Evolutionary conservation across 1,284 basidiomycete genomes (phyloP).

Genomic region (Cryptococcus sp.): DNA sequence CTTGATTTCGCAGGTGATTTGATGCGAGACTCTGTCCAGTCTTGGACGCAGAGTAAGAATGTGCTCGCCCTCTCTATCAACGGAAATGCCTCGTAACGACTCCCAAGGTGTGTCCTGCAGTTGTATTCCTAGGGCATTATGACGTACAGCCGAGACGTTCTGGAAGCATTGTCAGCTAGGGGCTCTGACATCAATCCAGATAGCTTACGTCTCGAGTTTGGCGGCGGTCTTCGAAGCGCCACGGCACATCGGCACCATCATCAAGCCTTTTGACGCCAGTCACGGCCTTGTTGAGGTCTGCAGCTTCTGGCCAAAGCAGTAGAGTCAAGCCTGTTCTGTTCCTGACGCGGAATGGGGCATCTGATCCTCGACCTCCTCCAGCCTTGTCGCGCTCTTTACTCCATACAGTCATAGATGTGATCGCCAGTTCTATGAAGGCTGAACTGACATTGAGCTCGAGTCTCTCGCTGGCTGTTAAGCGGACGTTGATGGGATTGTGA

Average conservation of each 20-base stretch:
- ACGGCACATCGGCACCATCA: constrained; percentile 80
- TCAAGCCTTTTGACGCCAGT: constrained; percentile 58
- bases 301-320: constrained; percentile 76
- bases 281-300: constrained; percentile 58
- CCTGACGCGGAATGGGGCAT: constrained; percentile 88
- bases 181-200: neutral
- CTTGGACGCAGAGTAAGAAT: constrained; percentile 82
- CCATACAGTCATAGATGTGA: constrained; percentile 72
- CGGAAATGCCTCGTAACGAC: constrained; percentile 80
- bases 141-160: constrained; percentile 76
- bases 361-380: constrained; percentile 75
- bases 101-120: constrained; percentile 91
- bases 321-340: constrained; percentile 87
- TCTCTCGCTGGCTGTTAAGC: constrained; percentile 74
- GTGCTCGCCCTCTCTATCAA: constrained; percentile 92
- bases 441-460: constrained; percentile 91
- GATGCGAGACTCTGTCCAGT: constrained; percentile 71
- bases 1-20: constrained; percentile 86
- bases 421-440: constrained; percentile 83
- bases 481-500: constrained; percentile 63
- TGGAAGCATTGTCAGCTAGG: constrained; percentile 44
- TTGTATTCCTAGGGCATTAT: constrained; percentile 80
- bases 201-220: constrained; percentile 79
- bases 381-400: constrained; percentile 71
- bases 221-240: constrained; percentile 98